Base-by-base conservation (phyloP, 768 basidiomycete genomes). In the Kwoniella dendrophila region DNA sequence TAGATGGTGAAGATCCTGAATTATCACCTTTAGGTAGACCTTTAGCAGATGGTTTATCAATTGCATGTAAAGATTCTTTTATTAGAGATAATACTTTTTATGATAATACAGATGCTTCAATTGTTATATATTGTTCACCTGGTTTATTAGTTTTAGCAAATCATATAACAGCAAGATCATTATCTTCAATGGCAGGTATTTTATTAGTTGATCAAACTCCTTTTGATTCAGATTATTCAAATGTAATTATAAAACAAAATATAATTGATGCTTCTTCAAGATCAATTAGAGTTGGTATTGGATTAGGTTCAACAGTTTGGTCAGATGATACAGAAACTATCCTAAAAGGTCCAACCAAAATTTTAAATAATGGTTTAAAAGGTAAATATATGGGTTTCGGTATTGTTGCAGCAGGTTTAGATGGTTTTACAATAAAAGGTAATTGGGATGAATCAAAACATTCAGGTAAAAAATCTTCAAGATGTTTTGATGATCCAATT, bases 371-470 rank as follows among this genome's bases (percentile, higher is more conserved):
- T 64, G 69, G 66, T 44, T 41, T 78, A 29, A 61, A 77, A 34
- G 81, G 81, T 0, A 64, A 73, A n/a, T 79, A 80, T 41, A 79
- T 79, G 71, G 82, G 82, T 5, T 82, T 79, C 61, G 81, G 79
- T 10, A 80, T 82, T 55, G 80, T 80, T 3, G 76, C 78, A 12
- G 76, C 78, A 2, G 80, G 81, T 4, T 65, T 78, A 43, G 67
- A 72, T 7, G 66, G 73, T 22, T 82, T 77, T 60, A 81, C 70
- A 11, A 74, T 81, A 14, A 60, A 68, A n/a, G 80, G 80, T 34
- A 82, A 82, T 65, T 59, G 73, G 63, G 72, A 74, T 48, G 70
- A 72, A 30, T 75, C 77, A 26, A 66, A 59, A 32, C 76, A 80
- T 65, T 62, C 70, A 26, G 79, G 79, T 0, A 59, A 52, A 41